Evolutionary conservation across 306 rosid species (phyloP).

Genomic region (Argentina anserina): DNA sequence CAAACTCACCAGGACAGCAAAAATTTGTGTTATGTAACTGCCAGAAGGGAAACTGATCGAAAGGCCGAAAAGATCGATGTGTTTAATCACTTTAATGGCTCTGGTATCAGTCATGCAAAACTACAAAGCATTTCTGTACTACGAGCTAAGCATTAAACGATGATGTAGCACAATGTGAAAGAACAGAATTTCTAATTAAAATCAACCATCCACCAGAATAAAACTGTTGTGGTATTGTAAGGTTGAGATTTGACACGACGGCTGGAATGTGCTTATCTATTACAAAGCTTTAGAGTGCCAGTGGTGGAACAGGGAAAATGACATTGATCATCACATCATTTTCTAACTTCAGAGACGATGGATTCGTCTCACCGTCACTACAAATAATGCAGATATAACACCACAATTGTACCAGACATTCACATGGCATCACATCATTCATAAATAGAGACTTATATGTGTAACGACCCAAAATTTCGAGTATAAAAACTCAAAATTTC

Average conservation of each 20-base stretch:
- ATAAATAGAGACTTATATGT: constrained; percentile 15
- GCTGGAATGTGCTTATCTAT: neutral
- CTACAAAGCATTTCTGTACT: neutral
- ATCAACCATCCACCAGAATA: neutral
- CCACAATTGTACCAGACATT: constrained; percentile 26
- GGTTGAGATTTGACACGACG: neutral
- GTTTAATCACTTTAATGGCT: neutral
- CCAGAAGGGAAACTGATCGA: neutral
- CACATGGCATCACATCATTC: constrained; percentile 40
- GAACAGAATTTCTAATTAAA: neutral
- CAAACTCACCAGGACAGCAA: neutral
- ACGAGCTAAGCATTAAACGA: neutral
- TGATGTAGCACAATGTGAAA: neutral
- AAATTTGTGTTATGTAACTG: neutral
- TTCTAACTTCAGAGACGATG: neutral
- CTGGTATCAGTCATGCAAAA: neutral
- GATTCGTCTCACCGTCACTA: constrained; percentile 20
- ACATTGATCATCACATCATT: constrained; percentile 18
- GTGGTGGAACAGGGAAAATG: neutral
- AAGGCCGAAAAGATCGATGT: neutral
- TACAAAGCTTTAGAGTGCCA: neutral
- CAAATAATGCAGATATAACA: constrained; percentile 13
- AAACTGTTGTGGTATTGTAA: neutral
- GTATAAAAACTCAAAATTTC: too few relatives aligned
- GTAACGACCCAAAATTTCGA: too few relatives aligned